Percentiles rank a stretch among this genome's conserved stretches.
Evolutionary conservation across 331 rosid species (phyloP).

Genomic region (Acacia pycnantha): DNA sequence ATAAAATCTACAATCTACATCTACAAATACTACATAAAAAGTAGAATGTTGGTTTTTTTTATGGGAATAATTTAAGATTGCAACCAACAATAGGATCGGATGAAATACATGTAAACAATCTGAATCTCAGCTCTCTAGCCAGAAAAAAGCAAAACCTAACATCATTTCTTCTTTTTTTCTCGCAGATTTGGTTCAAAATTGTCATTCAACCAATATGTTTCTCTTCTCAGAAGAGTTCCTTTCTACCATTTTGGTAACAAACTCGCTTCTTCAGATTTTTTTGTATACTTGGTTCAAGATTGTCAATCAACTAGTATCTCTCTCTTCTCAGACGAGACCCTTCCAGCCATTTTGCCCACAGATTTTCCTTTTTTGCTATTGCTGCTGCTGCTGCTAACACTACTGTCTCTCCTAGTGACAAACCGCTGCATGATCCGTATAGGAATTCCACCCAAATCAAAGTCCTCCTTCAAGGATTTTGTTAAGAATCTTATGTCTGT

Average conservation of each 20-base stretch:
- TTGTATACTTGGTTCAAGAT: slow-evolving; percentile 1
- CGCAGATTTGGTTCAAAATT: slow-evolving; percentile 15
- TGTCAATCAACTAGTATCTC: slow-evolving; percentile 29
- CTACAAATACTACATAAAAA: no score
- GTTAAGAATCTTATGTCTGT: slow-evolving; percentile 79
- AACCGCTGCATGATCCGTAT: slow-evolving; percentile 78
- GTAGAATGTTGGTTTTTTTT: no score
- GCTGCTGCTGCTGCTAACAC: slow-evolving; percentile 29
- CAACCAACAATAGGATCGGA: no score
- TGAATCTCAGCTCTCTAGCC: neutral
- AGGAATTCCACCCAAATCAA: slow-evolving; percentile 94
- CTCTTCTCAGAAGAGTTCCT: slow-evolving; percentile 44
- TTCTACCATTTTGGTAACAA: slow-evolving; percentile 35
- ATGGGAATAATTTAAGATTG: no score
- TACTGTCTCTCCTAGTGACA: slow-evolving; percentile 42
- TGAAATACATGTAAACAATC: neutral
- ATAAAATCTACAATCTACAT: no score
- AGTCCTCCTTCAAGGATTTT: slow-evolving; percentile 89
- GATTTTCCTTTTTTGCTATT: slow-evolving; percentile 36
- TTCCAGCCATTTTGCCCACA: slow-evolving; percentile 38
- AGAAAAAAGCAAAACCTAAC: no score
- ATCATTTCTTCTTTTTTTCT: neutral
- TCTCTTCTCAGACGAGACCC: slow-evolving; percentile 70
- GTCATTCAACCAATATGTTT: slow-evolving; percentile 22
- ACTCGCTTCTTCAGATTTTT: slow-evolving; percentile 9